These are phyloP conservation scores for Casuarina cunninghamiana DNA, from an alignment of 306 rosid genomes.

Conservation along the genomic window DNA sequence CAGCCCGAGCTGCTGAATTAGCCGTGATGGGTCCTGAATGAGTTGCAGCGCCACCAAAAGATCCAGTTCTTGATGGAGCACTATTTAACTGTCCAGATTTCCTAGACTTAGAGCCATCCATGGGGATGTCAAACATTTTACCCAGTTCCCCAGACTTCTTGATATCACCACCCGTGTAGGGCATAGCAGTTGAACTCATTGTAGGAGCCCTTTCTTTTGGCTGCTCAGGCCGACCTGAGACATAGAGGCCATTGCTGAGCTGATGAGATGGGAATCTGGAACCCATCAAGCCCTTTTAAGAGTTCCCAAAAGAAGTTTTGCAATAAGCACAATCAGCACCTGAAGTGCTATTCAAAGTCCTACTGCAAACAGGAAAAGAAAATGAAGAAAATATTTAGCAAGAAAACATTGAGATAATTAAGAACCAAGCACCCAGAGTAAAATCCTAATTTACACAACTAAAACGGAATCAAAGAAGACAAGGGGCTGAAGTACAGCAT, in stretches of 20 bases:
- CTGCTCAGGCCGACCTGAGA: constrained; percentile 98
- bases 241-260: constrained; percentile 97
- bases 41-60: constrained; percentile 91
- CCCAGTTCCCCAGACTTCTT: constrained; percentile 94
- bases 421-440: neutral
- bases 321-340: constrained; percentile 15
- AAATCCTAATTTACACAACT: neutral
- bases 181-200: constrained; percentile 95
- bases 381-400: neutral
- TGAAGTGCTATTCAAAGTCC: constrained; percentile 26
- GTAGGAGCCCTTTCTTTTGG: constrained; percentile 94
- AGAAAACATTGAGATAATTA: neutral
- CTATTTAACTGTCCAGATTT: constrained; percentile 79
- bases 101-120: constrained; percentile 88
- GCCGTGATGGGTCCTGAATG: constrained; percentile 90
- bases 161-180: constrained; percentile 97
- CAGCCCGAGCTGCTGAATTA: constrained; percentile 69
- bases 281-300: constrained; percentile 68
- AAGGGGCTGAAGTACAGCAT: neutral
- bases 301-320: constrained; percentile 31
- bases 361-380: constrained; percentile 43
- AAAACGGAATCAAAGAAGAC: neutral
- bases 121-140: constrained; percentile 95
- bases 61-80: constrained; percentile 88
- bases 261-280: constrained; percentile 98